phyloP scores from a whole-genome alignment of 2,329 filamentous ascomycete species.

The Colletotrichum lentis region DNA sequence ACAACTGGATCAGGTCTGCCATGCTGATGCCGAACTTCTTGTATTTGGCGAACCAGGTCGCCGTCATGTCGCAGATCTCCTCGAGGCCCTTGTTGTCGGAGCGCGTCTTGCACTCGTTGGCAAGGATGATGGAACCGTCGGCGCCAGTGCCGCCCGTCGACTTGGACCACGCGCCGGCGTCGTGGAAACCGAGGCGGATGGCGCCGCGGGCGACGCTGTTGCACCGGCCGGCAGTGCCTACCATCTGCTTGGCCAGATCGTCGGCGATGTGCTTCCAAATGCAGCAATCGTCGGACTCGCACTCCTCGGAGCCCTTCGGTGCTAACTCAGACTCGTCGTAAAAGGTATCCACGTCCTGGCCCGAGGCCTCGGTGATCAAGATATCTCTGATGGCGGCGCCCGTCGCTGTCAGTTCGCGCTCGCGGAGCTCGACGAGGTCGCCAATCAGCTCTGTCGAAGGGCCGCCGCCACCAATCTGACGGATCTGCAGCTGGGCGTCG shows the following conservation, averaged over 20 bases:
- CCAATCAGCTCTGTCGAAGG: conserved; percentile 46
- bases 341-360: conserved; percentile 38
- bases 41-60: conserved; percentile 53
- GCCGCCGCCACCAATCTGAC: conserved; percentile 29
- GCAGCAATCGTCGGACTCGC: conserved; percentile 53
- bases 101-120: conserved; percentile 49
- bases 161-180: conserved; percentile 56
- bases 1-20: conserved; percentile 65
- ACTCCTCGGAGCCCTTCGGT: conserved; percentile 42
- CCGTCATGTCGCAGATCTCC: conserved; percentile 52
- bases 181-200: conserved; percentile 59
- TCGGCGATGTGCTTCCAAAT: conserved; percentile 55
- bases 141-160: conserved; percentile 53
- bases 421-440: conserved; percentile 48
- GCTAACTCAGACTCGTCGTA: conserved; percentile 38
- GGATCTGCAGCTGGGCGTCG: conserved; percentile 34
- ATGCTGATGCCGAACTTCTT: conserved; percentile 54
- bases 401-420: conserved; percentile 46
- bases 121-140: conserved; percentile 56
- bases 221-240: conserved; percentile 51
- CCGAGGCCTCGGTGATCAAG: conserved; percentile 44
- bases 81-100: conserved; percentile 58
- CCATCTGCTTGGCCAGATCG: conserved; percentile 50
- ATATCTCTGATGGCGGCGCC: conserved; percentile 52
- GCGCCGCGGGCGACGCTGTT: conserved; percentile 55